Evolutionary conservation across 768 basidiomycete genomes (phyloP), one percentile per base, ranked within the genome.

Genomic region (Strobilomyces confusus): DNA sequence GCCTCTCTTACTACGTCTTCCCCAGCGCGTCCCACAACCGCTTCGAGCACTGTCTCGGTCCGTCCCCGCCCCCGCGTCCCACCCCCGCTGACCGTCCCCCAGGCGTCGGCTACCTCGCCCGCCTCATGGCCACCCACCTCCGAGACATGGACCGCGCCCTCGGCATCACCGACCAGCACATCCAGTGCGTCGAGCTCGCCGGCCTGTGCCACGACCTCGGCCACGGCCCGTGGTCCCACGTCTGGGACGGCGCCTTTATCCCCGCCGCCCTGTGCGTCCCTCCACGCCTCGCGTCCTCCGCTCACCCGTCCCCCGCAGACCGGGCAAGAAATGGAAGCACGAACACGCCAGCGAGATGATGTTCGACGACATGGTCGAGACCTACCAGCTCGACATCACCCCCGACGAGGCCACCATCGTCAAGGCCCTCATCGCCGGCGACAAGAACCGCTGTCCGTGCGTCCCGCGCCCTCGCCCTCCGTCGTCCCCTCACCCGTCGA

Each of bases 171-270:
- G 76, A 84, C 41, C 77, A 88, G 19, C 89, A 93, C 54, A 74
- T 92, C 29, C 75, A 77, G 46, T 92, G 91, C 54, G 84, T 92
- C 17, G 84, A 87, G 53, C 73, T 92, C 22, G 90, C 90, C 0
- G 91, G 89, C 0, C 73, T 92, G 3, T 91, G 89, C 52, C 91
- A 92, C 59, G 90, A 92, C 66, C 79, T 92, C 4, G 90, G 89
- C 0, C 90, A 92, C 61, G 91, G 91, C 0, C 90, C 90, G 0
- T 92, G 87, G 83, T 86, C 83, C 54, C 91, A 93, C 65, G 84
- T 92, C 9, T 93, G 87, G 85, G 90, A 93, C 57, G 70, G 72
- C 8, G 62, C 74, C 48, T 91, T 89, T 66, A 89, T 93, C 48
- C 88, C 88, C 1, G 52, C 61, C 5, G 83, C 81, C 1, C 57